Conservation (phyloP, 139 green algal species). For the Volvox reticuliferus region DNA sequence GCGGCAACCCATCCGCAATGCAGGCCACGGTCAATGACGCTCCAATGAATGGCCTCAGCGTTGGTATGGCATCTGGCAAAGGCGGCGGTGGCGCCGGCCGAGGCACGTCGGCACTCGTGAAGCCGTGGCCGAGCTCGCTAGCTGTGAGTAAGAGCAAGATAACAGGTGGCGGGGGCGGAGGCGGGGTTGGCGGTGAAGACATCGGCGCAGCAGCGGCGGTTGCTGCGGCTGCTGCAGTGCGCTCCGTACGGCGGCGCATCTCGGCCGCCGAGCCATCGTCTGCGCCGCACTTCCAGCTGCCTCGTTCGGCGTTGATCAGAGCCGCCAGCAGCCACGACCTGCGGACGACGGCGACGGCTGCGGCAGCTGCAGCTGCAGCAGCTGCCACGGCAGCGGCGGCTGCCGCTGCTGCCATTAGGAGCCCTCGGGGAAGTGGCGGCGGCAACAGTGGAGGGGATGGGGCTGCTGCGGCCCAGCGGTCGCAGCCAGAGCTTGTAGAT, state of each 20-base stretch:
- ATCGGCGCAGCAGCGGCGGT: background rate
- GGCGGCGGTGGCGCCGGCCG: background rate
- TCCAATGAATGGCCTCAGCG: background rate
- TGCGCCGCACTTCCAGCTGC: background rate
- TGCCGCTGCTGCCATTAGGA: background rate
- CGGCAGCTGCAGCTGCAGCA: background rate
- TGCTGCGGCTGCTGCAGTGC: background rate
- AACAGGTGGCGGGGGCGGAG: background rate
- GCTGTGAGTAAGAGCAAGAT: background rate
- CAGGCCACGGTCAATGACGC: background rate
- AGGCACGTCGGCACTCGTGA: background rate
- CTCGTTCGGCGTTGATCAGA: background rate
- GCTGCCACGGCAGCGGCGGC: background rate
- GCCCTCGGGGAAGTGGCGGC: too few species aligned
- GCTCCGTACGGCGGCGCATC: slow-evolving; percentile 1
- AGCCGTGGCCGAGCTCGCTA: slow-evolving; percentile 22
- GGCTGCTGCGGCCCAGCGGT: too few species aligned
- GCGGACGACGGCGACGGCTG: background rate
- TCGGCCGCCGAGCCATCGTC: background rate
- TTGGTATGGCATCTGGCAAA: background rate
- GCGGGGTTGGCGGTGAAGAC: background rate
- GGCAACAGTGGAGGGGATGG: background rate
- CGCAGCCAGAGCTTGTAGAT: too few species aligned
- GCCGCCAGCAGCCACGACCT: background rate
- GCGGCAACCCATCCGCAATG: background rate